Evolutionary conservation across 768 basidiomycete genomes (phyloP), one percentile per base, ranked within the genome.

Genomic region (Amanita muscaria): DNA sequence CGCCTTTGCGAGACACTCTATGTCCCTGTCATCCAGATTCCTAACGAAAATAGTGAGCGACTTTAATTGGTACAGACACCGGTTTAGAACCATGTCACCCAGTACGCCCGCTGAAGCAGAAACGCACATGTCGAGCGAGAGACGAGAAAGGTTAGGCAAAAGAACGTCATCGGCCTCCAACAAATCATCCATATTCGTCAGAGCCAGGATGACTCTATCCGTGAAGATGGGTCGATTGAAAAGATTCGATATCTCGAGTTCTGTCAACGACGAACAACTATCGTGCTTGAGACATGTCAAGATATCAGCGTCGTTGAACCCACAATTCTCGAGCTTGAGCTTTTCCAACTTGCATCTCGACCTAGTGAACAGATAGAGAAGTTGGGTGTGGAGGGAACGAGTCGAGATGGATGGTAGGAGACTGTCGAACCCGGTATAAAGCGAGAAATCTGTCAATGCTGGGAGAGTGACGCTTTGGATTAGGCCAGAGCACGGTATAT

Each of bases 301-400:
- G 1, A 36, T 5, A n/a, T 3, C 8, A 4, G 3, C 12, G 9
- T 24, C 29, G 21, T 31, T 21, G 16, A 43, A 43, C 10, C 31
- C 14, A 10, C 42, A 32, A 14, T 43, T n/a, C 16, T 14, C 9
- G n/a, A 43, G 32, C 5, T 12, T 6, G 14, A 43, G 21, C 23
- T 30, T 29, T 14, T 24, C 34, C 10, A 44, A 32, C 23, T 36
- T 34, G 25, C 42, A 44, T 44, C 36, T 25, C 32, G n/a, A n/a
- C n/a, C n/a, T n/a, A n/a, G n/a, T n/a, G n/a, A n/a, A n/a, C n/a
- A n/a, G n/a, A n/a, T n/a, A 19, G 12, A 33, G n/a, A 11, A 43
- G 30, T 8, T 33, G 10, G 14, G 32, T 16, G 30, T 33, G 16
- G n/a, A n/a, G n/a, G n/a, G n/a, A n/a, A n/a, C n/a, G n/a, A n/a